phyloP scores from a whole-genome alignment of 2,329 filamentous ascomycete genomes.

The Keithomyces neogunnii region DNA sequence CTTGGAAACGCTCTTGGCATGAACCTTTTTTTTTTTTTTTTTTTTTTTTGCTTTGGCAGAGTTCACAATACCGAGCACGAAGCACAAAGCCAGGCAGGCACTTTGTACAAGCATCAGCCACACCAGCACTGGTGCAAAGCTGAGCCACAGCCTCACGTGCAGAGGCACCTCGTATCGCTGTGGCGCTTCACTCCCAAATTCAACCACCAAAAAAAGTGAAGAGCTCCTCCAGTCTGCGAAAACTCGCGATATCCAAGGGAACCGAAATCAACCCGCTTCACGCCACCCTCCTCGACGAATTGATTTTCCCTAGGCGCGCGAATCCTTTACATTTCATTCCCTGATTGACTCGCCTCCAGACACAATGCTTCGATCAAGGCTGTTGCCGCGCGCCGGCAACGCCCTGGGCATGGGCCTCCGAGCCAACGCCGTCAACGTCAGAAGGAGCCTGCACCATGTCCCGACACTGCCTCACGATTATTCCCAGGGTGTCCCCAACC shows the following conservation, averaged over 20 bases:
- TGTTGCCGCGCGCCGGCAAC: conserved; percentile 38
- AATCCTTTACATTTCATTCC: neutral
- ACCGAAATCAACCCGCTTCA: neutral
- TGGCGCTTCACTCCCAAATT: neutral
- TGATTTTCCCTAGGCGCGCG: neutral
- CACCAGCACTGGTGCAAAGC: neutral
- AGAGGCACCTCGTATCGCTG: neutral
- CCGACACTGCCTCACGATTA: conserved; percentile 38
- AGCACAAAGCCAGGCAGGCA: neutral
- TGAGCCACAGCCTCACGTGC: neutral
- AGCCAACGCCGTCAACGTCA: conserved; percentile 21
- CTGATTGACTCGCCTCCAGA: neutral
- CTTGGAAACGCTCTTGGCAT: no score
- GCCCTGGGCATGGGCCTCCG: conserved; percentile 25
- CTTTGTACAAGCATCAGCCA: neutral
- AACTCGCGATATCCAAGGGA: neutral
- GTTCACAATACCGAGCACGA: no score
- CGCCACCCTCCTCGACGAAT: neutral
- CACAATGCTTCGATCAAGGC: conserved; percentile 42
- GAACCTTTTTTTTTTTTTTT: no score
- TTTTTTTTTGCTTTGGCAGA: no score
- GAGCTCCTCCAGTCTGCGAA: neutral
- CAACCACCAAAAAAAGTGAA: neutral
- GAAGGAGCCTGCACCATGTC: conserved; percentile 38
- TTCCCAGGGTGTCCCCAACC: conserved; percentile 51